phyloP scores from a whole-genome alignment of 306 rosid species.

The Hippophae rhamnoides region DNA sequence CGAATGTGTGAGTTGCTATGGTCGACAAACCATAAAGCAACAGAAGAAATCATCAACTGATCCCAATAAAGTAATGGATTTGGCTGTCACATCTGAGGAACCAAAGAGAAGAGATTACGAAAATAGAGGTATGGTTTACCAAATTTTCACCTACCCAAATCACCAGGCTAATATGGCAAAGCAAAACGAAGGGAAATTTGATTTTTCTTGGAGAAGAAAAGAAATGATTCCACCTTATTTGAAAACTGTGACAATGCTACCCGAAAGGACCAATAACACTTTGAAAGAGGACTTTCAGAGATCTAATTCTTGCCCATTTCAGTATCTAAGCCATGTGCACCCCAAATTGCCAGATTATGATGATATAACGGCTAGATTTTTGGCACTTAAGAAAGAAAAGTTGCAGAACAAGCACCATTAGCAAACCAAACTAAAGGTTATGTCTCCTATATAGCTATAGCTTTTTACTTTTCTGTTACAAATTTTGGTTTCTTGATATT shows the following conservation, averaged over 20 bases:
- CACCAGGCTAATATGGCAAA: constrained; percentile 14
- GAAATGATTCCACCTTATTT: constrained; percentile 24
- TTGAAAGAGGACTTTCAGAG: constrained; percentile 31
- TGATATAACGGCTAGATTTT: constrained; percentile 51
- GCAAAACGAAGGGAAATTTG: constrained; percentile 11
- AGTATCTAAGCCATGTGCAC: constrained; percentile 56
- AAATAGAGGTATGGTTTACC: constrained; percentile 16
- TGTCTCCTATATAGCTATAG: not conserved
- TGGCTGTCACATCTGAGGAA: constrained; percentile 3
- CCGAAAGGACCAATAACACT: constrained; percentile 23
- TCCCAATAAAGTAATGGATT: not conserved
- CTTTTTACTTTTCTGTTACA: not conserved
- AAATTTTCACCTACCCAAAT: constrained; percentile 27
- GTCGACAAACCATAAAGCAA: constrained; percentile 18
- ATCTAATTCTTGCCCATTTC: constrained; percentile 46
- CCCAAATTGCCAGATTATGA: constrained; percentile 74
- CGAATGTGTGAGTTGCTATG: constrained; percentile 35
- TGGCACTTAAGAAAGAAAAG: constrained; percentile 47
- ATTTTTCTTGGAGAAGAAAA: constrained; percentile 19
- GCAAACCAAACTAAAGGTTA: not conserved
- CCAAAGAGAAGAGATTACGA: constrained; percentile 22
- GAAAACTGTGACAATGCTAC: constrained; percentile 58
- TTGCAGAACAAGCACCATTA: constrained; percentile 18
- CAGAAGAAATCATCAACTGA: constrained; percentile 17
- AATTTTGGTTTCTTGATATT: no score